These are phyloP conservation scores for Ophiostoma tasmaniense DNA, from an alignment of 2,329 filamentous ascomycete genomes.

Conservation along the genomic window DNA sequence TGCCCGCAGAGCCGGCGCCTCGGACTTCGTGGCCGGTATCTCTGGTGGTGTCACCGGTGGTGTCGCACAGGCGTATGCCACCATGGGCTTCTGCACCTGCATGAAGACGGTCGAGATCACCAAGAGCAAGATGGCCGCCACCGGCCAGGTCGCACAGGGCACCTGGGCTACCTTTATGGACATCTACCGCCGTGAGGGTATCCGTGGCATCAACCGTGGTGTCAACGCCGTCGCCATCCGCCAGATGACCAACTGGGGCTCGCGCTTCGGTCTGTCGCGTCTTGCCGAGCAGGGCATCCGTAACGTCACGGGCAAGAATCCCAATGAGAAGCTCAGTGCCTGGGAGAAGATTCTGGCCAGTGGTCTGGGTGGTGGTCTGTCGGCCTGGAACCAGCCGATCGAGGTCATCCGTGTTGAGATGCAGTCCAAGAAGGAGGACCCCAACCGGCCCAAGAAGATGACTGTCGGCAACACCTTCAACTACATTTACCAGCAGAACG, in stretches of 20 bases:
- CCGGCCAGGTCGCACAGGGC: slow-evolving; percentile 75
- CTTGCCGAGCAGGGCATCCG: slow-evolving; percentile 87
- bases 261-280: slow-evolving; percentile 85
- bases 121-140: slow-evolving; percentile 84
- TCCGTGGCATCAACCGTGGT: slow-evolving; percentile 93
- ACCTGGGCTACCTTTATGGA: slow-evolving; percentile 95
- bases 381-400: slow-evolving; percentile 98
- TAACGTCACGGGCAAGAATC: slow-evolving; percentile 65
- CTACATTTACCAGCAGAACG: slow-evolving; percentile 90
- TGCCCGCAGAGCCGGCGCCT: slow-evolving; percentile 72
- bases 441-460: slow-evolving; percentile 98
- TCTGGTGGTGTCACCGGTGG: slow-evolving; percentile 84
- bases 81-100: slow-evolving; percentile 99
- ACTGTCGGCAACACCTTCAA: slow-evolving; percentile 76
- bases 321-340: slow-evolving; percentile 67
- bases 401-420: slow-evolving; percentile 99
- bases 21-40: slow-evolving; percentile 83
- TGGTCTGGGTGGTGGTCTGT: slow-evolving; percentile 82
- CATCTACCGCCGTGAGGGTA: slow-evolving; percentile 91
- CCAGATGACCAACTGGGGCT: slow-evolving; percentile 99
- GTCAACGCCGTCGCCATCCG: slow-evolving; percentile 98
- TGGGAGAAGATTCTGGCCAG: slow-evolving; percentile 85
- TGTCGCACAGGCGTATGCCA: slow-evolving; percentile 96
- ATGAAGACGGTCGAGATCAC: slow-evolving; percentile 99
- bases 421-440: slow-evolving; percentile 98